Evolutionary conservation across 108 stramenopile genomes (phyloP).

Genomic region (Stephanodiscus triporus): DNA sequence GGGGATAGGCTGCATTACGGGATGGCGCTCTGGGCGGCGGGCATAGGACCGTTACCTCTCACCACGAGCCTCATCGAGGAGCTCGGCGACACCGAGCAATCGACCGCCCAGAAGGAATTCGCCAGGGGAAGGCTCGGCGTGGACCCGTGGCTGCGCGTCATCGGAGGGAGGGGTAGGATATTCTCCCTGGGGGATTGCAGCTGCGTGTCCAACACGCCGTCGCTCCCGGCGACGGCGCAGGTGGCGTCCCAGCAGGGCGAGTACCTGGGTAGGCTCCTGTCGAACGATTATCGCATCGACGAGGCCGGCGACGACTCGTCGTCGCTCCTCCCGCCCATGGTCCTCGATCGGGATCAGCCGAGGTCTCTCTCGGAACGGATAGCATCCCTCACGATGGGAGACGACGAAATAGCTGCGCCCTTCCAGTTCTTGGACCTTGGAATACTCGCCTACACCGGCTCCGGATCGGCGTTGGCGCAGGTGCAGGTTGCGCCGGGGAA

Average conservation of each 20-base stretch:
- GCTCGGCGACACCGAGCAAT: constrained; percentile 66
- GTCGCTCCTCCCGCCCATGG: constrained; percentile 54
- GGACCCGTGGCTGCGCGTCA: constrained; percentile 92
- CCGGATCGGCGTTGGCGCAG: constrained; percentile 82
- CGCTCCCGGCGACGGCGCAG: constrained; percentile 90
- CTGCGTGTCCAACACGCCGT: constrained; percentile 56
- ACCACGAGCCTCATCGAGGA: constrained; percentile 73
- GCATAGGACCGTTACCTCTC: constrained; percentile 90
- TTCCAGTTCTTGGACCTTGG: constrained; percentile 96
- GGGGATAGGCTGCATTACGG: constrained; percentile 83
- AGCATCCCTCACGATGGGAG: constrained; percentile 59
- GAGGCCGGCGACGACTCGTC: constrained; percentile 26
- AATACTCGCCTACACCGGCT: constrained; percentile 94
- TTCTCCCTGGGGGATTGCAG: constrained; percentile 93
- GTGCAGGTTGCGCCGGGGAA: constrained; percentile 71
- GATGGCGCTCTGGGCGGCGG: constrained; percentile 95
- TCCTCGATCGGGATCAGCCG: constrained; percentile 43
- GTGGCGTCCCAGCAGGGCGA: constrained; percentile 95
- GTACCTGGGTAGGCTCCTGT: constrained; percentile 83
- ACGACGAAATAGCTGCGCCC: constrained; percentile 76
- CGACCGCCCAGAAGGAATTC: constrained; percentile 44
- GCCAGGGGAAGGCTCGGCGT: constrained; percentile 88
- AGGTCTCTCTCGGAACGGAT: constrained; percentile 66
- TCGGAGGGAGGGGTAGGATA: constrained; percentile 80
- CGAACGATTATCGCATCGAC: constrained; percentile 76